Evolutionary conservation across 345 rosid species (phyloP), one percentile per base, ranked within the genome.

Genomic region (Noccaea caerulescens): DNA sequence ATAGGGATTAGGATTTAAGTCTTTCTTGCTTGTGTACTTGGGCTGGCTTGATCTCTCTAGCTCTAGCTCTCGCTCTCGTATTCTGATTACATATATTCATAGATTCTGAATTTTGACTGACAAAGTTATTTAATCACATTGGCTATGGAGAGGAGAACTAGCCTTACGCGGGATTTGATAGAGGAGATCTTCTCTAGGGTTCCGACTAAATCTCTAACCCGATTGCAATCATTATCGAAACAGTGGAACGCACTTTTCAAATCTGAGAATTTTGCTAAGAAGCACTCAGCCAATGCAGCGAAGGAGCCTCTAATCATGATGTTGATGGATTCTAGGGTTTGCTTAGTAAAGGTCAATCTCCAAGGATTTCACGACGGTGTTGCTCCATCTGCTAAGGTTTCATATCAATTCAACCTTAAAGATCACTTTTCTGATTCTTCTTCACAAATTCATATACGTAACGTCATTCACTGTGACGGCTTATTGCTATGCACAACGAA

Each of bases 401-500:
- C 38, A 34, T 6, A 6, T 43, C 46, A 11, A 12, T 43, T 43
- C 46, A 11, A 43, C 46, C 5, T 43, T 43, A 12, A 12, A 43
- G 7, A 43, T 43, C 46, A 4, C n/a, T 43, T 13, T 43, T 43
- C 16, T 11, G 14, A 43, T 11, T 4, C 6, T 5, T 4, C 5
- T 36, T 34, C 27, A 8, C 39, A 36, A 36, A 23, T 45, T 10
- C 1, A 13, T 41, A 59, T 59, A 59, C 12, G 12, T 41, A 12
- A 59, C 4, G 12, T 59, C 6, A 23, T 59, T 25, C 65, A 59
- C 50, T 59, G 65, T 16, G 20, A 41, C 50, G 50, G 65, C 1
- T 41, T 59, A 25, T 25, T 59, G 20, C 50, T 59, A 23, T 59
- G 65, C 65, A 39, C 64, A 33, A 58, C 34, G 4, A 58, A 20